Evolutionary conservation across 352 stramenopile genomes (phyloP).

Genomic region (Phytophthora sp.): DNA sequence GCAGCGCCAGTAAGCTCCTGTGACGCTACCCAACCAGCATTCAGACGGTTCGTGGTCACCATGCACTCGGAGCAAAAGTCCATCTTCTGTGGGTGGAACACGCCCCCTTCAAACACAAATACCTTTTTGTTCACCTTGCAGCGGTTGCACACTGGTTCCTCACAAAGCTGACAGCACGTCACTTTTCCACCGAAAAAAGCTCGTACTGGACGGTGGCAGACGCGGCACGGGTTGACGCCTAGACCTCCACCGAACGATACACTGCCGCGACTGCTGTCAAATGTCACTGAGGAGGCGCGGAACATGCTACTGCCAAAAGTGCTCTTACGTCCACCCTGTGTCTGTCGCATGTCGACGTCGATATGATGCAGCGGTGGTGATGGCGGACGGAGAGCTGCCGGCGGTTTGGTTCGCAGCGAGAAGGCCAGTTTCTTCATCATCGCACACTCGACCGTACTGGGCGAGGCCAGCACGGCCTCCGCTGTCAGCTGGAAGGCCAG

Average conservation of each 20-base stretch:
- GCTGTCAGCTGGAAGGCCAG: conserved; percentile 51
- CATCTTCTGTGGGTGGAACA: conserved; percentile 71
- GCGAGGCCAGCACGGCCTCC: conserved; percentile 50
- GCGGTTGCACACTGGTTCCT: conserved; percentile 45
- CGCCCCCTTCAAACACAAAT: conserved; percentile 44
- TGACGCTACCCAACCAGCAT: conserved; percentile 56
- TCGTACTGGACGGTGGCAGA: conserved; percentile 32
- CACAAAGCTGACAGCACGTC: conserved; percentile 43
- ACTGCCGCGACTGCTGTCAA: conserved; percentile 34
- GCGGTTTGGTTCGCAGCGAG: conserved; percentile 49
- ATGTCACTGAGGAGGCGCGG: conserved; percentile 25
- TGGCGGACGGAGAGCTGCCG: conserved; percentile 15
- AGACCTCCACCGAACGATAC: conserved; percentile 14
- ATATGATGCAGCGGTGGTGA: conserved; percentile 37
- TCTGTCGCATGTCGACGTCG: conserved; percentile 28
- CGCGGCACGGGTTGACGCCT: conserved; percentile 22
- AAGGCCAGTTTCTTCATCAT: conserved; percentile 81
- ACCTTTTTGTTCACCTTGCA: conserved; percentile 58
- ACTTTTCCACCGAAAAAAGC: conserved; percentile 37
- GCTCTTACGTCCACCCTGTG: conserved; percentile 26
- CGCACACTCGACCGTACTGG: conserved; percentile 53
- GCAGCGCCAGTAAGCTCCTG: conserved; percentile 50
- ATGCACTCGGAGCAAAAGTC: conserved; percentile 70
- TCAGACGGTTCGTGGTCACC: conserved; percentile 47
- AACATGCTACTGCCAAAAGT: conserved; percentile 28